Evolutionary conservation across 2,329 filamentous ascomycete species (phyloP).

Genomic region (Alternaria hordeiaustralica): DNA sequence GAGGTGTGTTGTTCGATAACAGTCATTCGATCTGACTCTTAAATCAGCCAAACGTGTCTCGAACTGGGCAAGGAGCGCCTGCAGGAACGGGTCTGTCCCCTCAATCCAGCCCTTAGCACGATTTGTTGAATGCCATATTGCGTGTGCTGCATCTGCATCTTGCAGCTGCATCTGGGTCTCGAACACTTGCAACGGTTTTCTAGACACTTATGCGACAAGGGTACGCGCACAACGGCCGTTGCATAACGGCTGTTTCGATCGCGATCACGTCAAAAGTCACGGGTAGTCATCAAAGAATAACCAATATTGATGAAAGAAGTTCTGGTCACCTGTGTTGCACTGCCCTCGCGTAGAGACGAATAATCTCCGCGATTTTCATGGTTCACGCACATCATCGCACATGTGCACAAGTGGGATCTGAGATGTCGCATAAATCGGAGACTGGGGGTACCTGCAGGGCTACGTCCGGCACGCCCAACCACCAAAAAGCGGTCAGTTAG

Average conservation of each 20-base stretch:
- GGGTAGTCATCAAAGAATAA: not conserved
- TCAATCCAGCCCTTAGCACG: constrained; percentile 8
- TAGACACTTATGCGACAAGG: constrained; percentile 6
- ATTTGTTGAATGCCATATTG: constrained; percentile 13
- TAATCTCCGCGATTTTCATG: constrained; percentile 2
- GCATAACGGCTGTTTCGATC: not conserved
- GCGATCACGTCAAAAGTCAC: not conserved
- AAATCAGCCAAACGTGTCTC: constrained; percentile 3
- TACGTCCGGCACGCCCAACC: constrained; percentile 18
- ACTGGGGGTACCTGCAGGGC: constrained; percentile 27
- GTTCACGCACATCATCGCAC: constrained; percentile 33
- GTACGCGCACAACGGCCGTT: constrained; percentile 1
- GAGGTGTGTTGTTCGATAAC: constrained; percentile 13
- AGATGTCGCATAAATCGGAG: constrained; percentile 15
- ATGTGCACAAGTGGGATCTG: constrained; percentile 15
- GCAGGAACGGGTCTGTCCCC: constrained; percentile 8
- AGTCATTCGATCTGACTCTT: constrained; percentile 9
- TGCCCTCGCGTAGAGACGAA: not conserved
- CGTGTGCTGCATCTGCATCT: constrained; percentile 11
- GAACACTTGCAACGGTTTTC: constrained; percentile 6
- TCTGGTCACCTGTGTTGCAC: not conserved
- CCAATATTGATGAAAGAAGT: not conserved
- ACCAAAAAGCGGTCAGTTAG: constrained; percentile 32
- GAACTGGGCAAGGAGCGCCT: constrained; percentile 9
- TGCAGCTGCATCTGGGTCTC: constrained; percentile 10